Percentiles rank a stretch among this genome's conserved stretches.
These are phyloP conservation scores for Globisporangium heterothallicum DNA, from an alignment of 352 stramenopile genomes.

Conservation along the genomic window DNA sequence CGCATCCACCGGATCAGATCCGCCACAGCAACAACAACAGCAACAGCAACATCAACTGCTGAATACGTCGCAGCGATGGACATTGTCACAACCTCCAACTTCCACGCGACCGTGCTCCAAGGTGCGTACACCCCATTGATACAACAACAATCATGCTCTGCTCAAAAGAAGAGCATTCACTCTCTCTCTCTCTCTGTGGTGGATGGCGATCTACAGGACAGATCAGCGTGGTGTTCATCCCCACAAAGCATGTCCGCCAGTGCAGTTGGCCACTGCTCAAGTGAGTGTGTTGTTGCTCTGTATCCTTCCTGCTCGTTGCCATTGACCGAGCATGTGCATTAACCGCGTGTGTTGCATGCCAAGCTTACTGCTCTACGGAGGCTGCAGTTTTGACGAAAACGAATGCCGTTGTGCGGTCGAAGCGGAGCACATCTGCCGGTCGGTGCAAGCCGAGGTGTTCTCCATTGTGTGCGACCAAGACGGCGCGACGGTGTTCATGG, in stretches of 20 bases:
- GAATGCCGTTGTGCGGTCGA: conserved; percentile 38
- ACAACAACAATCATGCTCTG: neutral
- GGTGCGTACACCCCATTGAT: conserved; percentile 32
- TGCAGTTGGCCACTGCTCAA: conserved; percentile 83
- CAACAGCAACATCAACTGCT: no score
- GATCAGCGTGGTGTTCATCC: conserved; percentile 78
- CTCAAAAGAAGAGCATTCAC: no score
- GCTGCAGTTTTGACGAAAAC: conserved; percentile 77
- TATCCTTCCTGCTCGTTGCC: neutral
- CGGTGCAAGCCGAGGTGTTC: conserved; percentile 80
- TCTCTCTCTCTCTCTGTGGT: neutral
- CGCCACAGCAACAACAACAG: no score
- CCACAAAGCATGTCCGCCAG: conserved; percentile 54
- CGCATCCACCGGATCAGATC: no score
- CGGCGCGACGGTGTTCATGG: conserved; percentile 78
- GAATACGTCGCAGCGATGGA: conserved; percentile 58
- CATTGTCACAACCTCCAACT: conserved; percentile 87
- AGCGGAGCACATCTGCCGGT: conserved; percentile 59
- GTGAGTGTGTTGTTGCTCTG: conserved; percentile 27
- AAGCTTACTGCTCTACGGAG: conserved; percentile 77
- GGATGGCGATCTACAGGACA: conserved; percentile 31
- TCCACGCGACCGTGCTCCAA: conserved; percentile 81
- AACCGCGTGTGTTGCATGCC: neutral
- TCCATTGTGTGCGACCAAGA: conserved; percentile 76
- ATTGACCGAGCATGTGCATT: no score